Evolutionary conservation across 2,329 filamentous ascomycete species (phyloP).

Genomic region (Didymellaceae sp.): DNA sequence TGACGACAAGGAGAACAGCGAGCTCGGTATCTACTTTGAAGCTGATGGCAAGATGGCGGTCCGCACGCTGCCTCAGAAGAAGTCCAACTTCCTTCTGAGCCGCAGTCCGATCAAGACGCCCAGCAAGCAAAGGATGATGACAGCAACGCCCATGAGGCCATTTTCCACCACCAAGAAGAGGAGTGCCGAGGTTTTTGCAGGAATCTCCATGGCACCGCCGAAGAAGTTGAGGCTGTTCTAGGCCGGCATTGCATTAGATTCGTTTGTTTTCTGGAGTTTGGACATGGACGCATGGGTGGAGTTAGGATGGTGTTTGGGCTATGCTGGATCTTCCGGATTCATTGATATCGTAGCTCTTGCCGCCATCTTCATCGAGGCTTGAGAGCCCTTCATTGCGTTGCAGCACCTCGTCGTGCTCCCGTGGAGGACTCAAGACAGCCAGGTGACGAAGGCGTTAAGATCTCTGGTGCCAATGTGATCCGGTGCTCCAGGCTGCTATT

Average conservation of each 20-base stretch:
- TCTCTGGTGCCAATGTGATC: neutral
- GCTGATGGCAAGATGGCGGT: constrained; percentile 55
- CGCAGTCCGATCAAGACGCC: constrained; percentile 59
- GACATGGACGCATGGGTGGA: constrained; percentile 3
- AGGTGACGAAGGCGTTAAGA: constrained; percentile 14
- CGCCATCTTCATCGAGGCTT: constrained; percentile 22
- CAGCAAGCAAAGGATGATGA: constrained; percentile 54
- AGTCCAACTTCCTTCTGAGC: constrained; percentile 34
- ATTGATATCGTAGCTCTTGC: no score
- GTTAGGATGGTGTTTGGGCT: neutral
- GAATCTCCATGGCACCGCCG: constrained; percentile 30
- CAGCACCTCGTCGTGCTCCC: constrained; percentile 31
- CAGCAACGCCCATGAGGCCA: constrained; percentile 32
- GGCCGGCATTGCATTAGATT: neutral
- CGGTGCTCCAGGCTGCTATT: neutral
- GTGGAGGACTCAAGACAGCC: constrained; percentile 24
- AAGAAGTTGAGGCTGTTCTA: constrained; percentile 38
- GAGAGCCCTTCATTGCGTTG: constrained; percentile 24
- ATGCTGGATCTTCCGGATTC: neutral
- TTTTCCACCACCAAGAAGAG: constrained; percentile 35
- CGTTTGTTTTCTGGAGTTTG: constrained; percentile 9
- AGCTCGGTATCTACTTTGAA: constrained; percentile 48
- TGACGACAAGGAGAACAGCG: constrained; percentile 45
- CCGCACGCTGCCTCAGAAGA: constrained; percentile 42
- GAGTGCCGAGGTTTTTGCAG: constrained; percentile 22